phyloP scores from a whole-genome alignment of 257 asterid species.

The Agastache rugosa region DNA sequence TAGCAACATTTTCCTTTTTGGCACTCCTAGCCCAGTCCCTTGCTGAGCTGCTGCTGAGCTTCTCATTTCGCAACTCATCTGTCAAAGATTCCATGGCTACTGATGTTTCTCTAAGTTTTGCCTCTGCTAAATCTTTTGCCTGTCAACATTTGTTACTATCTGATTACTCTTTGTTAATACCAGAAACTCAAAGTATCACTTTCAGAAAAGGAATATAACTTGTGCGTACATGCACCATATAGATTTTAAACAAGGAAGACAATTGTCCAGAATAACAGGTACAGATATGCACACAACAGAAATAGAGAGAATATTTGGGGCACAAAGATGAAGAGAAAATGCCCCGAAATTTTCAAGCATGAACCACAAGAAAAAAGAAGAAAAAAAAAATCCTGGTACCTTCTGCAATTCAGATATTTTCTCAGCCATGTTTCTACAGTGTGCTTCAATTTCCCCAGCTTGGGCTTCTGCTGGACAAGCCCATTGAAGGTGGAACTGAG shows the following conservation, averaged over 20 bases:
- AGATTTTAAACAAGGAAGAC: not conserved
- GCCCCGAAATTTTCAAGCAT: slow-evolving; percentile 10
- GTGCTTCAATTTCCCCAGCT: slow-evolving; percentile 90
- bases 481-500: slow-evolving; percentile 99
- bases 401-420: slow-evolving; percentile 69
- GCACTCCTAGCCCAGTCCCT: slow-evolving; percentile 71
- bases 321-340: not conserved
- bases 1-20: slow-evolving; percentile 70
- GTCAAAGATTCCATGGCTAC: slow-evolving; percentile 60
- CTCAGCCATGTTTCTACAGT: slow-evolving; percentile 73
- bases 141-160: slow-evolving; percentile 44
- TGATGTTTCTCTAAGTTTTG: slow-evolving; percentile 54
- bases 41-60: slow-evolving; percentile 66
- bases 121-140: slow-evolving; percentile 87
- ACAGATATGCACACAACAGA: slow-evolving; percentile 1
- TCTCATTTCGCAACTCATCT: slow-evolving; percentile 74
- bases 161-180: not conserved
- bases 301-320: not conserved
- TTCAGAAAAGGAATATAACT: not conserved
- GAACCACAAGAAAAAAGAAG: not conserved
- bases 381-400: slow-evolving; percentile 44
- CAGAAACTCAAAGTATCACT: slow-evolving; percentile 14
- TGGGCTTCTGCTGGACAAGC: slow-evolving; percentile 89
- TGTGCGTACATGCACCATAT: not conserved
- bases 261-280: not conserved